phyloP scores from a whole-genome alignment of 805 yeast genomes.

The Cyberlindnera mycetangii region DNA sequence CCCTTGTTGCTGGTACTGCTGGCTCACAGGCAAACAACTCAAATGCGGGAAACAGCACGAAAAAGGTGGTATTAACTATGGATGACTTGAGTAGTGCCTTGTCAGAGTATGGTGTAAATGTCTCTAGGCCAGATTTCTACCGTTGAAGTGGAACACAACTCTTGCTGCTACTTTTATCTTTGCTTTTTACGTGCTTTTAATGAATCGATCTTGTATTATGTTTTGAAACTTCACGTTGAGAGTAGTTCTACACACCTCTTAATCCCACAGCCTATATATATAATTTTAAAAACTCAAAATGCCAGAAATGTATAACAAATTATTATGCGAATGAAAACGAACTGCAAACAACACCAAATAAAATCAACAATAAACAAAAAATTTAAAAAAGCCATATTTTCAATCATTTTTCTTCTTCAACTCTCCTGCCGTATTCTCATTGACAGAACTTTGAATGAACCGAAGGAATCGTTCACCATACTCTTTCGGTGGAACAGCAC shows the following conservation, averaged over 20 bases:
- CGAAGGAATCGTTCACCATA: constrained; percentile 83
- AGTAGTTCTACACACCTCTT: too few relatives aligned
- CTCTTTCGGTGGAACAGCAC: constrained; percentile 88
- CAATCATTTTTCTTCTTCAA: constrained; percentile 5
- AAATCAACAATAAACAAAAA: not conserved
- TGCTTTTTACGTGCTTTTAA: not conserved
- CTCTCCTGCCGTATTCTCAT: constrained; percentile 25
- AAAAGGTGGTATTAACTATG: constrained; percentile 85
- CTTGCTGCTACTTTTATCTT: not conserved
- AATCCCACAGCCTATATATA: too few relatives aligned
- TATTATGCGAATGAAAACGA: not conserved
- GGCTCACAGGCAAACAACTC: constrained; percentile 34
- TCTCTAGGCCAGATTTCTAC: constrained; percentile 90
- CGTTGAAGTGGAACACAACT: constrained; percentile 42
- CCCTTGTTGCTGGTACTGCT: constrained; percentile 61
- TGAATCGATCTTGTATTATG: constrained; percentile 4
- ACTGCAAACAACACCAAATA: not conserved
- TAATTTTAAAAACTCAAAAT: not conserved
- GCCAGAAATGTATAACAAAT: not conserved
- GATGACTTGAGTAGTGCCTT: constrained; percentile 91
- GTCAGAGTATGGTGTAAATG: constrained; percentile 87
- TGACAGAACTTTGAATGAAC: constrained; percentile 52
- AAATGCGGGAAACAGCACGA: constrained; percentile 46
- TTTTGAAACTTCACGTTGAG: too few relatives aligned
- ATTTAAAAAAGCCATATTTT: not conserved